Evolutionary conservation across 768 basidiomycete species (phyloP), one percentile per base, ranked within the genome.

Genomic region (Auriscalpium vulgare): DNA sequence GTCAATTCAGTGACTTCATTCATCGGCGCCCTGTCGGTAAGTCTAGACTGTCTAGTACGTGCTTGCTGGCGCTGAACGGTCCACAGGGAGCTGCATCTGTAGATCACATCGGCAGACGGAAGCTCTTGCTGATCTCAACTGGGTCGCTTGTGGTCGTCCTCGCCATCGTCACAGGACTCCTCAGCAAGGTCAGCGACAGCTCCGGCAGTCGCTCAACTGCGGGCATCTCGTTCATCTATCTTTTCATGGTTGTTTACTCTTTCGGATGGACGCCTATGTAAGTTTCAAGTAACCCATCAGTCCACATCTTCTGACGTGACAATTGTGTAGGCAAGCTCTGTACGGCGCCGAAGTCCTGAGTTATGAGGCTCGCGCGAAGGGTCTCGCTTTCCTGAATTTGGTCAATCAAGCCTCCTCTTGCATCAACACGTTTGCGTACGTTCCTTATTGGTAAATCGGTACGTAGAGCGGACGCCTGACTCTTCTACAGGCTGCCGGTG

Each of bases 241-340:
- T 78, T 53, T 78, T 78, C 67, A 77, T 76, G 75, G 75, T 78
- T 9, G 70, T 77, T 36, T 82, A 75, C 64, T 79, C 78, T 5
- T 77, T 79, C 60, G 80, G 80, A 48, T 80, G 75, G 75, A 82
- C 81, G 2, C 75, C 79, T 1, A 78, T 82, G 78, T 75, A 55
- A 56, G 74, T 62, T n/a, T 9, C 38, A n/a, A 54, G n/a, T 17
- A 23, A 45, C 4, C 14, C 23, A n/a, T n/a, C n/a, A 37, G 11
- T 13, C 7, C n/a, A 21, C 19, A 19, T 6, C 10, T 11, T 44
- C 37, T 36, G 35, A 36, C 34, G 14, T 14, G 10, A 53, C 10
- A 19, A 35, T 55, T 51, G 50, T 56, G 10, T 46, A 75, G 74
- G 70, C 80, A 82, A 72, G 78, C 75, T 2, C 66, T 81, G 13